Evolutionary conservation across 23 red algal genomes (phyloP).

Genomic region (Agarophyton chilense): DNA sequence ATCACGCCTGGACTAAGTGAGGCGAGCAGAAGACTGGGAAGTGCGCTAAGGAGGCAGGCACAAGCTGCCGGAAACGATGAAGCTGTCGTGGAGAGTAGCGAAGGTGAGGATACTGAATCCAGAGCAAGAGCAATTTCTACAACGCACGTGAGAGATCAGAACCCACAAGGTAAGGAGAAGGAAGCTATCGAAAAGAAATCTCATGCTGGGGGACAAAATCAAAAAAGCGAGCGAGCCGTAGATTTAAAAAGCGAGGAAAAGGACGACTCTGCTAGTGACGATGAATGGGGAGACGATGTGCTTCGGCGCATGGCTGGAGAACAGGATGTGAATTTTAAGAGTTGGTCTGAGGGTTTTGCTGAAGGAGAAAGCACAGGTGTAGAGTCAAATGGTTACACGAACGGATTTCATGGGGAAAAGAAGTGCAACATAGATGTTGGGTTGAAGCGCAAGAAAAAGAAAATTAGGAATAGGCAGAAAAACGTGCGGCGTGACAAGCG

Average conservation of each 20-base stretch:
- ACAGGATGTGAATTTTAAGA: not conserved
- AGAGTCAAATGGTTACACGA: not conserved
- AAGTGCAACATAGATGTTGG: not conserved
- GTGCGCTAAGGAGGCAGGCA: slow-evolving; percentile 24
- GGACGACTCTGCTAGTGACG: not conserved
- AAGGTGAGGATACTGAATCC: not conserved
- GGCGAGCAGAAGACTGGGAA: slow-evolving; percentile 29
- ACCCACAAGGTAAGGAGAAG: too few species aligned
- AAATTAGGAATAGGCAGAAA: slow-evolving; percentile 74
- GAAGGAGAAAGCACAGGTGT: not conserved
- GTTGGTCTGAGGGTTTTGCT: not conserved
- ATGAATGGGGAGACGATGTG: slow-evolving; percentile 24
- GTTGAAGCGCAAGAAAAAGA: slow-evolving; percentile 41
- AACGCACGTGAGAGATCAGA: not conserved
- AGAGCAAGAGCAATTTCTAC: not conserved
- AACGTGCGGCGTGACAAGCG: slow-evolving; percentile 75
- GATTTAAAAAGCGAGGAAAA: not conserved
- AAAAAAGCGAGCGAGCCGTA: not conserved
- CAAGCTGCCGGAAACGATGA: not conserved
- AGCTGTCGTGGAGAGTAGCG: slow-evolving; percentile 5
- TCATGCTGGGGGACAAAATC: not conserved
- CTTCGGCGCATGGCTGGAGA: slow-evolving; percentile 11
- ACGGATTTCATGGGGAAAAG: not conserved
- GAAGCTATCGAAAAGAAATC: too few species aligned
- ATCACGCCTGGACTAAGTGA: slow-evolving; percentile 12